Evolutionary conservation across 805 yeast genomes (phyloP), one percentile per base, ranked within the genome.

Genomic region (Schwanniomyces yamadae): DNA sequence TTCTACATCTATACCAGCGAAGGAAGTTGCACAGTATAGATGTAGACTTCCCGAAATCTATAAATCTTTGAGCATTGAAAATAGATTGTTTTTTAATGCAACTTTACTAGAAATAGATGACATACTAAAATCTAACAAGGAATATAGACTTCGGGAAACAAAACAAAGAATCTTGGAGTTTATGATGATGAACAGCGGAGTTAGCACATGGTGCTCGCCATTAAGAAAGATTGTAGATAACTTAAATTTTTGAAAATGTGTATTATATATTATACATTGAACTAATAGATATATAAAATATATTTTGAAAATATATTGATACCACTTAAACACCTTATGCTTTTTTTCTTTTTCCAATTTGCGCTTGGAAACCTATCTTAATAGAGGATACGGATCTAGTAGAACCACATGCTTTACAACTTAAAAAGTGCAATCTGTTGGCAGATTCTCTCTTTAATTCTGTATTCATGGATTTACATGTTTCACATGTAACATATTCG

Each of bases 301-400:
- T 22, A 26, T 21, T 20, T 17, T 18, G 8, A 16, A 12, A 31
- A 31, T 11, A 28, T 22, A 27, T 26, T 22, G 29, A 14, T 29
- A 36, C 30, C 32, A 30, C 29, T 35, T 18, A 32, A 24, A 32
- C 40, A 23, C 16, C 16, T 36, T 48, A 59, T 39, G 49, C 71
- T 67, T 73, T 84, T 80, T 80, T 85, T 82, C 91, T 85, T 66
- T 84, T 83, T 52, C 95, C 95, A 55, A 87, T 82, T 59, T 86
- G 91, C 52, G 99, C 99, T 75, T 90, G 96, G 95, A 87, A 93
- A 84, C 99, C 99, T 33, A 97, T 87, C 80, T 95, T 93, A 68
- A 93, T 93, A 31, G 96, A 88, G 50, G 93, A 80, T 39, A 93
- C 99, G 33, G 97, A 89, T 71, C 96, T 84, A 32, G 97, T 82